phyloP scores from a whole-genome alignment of 176 grass and related monocot genomes.

The Coix lacrymajobi region DNA sequence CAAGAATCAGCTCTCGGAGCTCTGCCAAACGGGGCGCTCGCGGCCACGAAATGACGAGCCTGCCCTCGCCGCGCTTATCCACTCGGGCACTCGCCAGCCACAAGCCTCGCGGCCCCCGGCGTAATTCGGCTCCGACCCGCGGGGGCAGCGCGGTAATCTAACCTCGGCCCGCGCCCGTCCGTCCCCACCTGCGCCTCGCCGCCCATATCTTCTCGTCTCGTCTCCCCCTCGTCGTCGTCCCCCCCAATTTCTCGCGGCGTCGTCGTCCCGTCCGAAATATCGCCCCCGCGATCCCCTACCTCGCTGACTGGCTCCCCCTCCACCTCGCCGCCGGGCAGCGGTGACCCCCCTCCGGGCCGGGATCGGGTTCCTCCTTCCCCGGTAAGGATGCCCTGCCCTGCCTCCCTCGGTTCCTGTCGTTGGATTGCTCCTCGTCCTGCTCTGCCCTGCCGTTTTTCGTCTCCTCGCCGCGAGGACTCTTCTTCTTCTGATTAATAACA shows the following conservation, averaged over 20 bases:
- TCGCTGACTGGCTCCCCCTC: background rate
- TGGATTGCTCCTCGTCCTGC: background rate
- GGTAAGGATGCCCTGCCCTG: background rate
- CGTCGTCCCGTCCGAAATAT: background rate
- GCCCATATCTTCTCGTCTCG: constrained; percentile 23
- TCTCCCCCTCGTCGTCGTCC: background rate
- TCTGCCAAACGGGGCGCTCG: no score
- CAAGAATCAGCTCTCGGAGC: no score
- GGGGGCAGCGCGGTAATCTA: background rate
- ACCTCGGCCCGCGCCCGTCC: background rate
- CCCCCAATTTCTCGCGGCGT: constrained; percentile 33
- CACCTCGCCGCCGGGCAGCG: constrained; percentile 9
- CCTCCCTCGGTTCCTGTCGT: background rate
- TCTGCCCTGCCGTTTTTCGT: background rate
- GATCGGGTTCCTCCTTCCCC: background rate
- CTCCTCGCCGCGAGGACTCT: background rate
- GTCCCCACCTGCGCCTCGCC: constrained; percentile 23
- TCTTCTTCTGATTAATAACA: no score
- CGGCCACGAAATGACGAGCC: background rate
- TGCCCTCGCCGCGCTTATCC: constrained; percentile 30
- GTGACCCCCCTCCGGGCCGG: background rate
- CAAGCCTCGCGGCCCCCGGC: background rate
- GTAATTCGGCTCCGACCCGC: accelerated
- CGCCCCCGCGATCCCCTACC: constrained; percentile 21
- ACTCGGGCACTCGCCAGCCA: background rate